phyloP scores from a whole-genome alignment of 23 red algal genomes.

The Gracilaria domingensis region DNA sequence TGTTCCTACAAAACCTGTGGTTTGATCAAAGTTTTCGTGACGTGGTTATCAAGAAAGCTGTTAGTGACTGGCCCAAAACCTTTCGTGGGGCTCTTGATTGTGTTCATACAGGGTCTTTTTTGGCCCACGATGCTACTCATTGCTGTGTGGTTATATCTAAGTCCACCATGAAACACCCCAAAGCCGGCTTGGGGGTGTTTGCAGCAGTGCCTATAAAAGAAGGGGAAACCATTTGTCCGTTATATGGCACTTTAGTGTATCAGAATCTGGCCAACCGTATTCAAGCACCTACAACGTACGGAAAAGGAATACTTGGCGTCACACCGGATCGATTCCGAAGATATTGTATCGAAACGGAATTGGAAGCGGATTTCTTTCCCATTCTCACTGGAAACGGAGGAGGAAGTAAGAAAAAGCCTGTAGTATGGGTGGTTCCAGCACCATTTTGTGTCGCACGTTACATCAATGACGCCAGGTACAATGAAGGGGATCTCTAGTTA shows the following conservation, averaged over 20 bases:
- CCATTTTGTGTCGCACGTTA: background rate
- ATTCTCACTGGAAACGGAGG: background rate
- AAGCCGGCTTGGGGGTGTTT: slow-evolving; percentile 15
- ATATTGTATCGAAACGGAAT: slow-evolving; percentile 6
- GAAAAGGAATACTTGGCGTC: slow-evolving; percentile 10
- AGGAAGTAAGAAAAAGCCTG: background rate
- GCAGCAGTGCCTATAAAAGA: background rate
- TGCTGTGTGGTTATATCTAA: background rate
- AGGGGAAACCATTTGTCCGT: background rate
- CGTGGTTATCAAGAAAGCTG: background rate
- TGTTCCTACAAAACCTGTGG: no score
- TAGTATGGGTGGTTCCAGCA: background rate
- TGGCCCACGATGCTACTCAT: background rate
- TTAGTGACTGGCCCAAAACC: background rate
- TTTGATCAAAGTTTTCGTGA: background rate
- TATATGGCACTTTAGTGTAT: background rate
- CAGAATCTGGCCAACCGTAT: background rate
- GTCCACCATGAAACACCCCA: slow-evolving; percentile 5
- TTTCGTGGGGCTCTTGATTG: background rate
- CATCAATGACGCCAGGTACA: slow-evolving; percentile 17
- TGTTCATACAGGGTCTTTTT: background rate
- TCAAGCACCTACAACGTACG: background rate
- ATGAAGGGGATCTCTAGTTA: background rate
- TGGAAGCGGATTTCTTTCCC: background rate
- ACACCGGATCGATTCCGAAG: background rate